Evolutionary conservation across 257 asterid species (phyloP).

Genomic region (Lycium ferocissimum): DNA sequence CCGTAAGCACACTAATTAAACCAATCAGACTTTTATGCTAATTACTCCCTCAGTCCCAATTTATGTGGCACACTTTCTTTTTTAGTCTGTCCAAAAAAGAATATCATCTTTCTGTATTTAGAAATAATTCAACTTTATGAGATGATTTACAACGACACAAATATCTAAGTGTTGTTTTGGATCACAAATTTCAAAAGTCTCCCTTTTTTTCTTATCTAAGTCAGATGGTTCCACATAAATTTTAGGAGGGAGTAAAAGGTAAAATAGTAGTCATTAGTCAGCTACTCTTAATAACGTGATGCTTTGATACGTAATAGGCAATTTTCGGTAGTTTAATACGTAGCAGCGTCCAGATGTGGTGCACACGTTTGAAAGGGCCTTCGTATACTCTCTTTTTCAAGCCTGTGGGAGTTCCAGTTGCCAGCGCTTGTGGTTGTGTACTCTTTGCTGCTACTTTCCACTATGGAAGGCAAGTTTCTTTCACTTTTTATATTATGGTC

Average conservation of each 20-base stretch:
- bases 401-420: slow-evolving; percentile 76
- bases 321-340: slow-evolving; percentile 64
- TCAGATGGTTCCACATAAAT: too few species aligned
- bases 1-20: slow-evolving; percentile 48
- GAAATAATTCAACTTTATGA: too few species aligned
- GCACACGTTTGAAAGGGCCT: slow-evolving; percentile 62
- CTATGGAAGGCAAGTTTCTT: slow-evolving; percentile 58
- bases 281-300: not conserved
- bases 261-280: not conserved
- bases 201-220: too few species aligned
- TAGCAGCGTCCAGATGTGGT: slow-evolving; percentile 67
- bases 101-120: too few species aligned
- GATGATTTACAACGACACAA: too few species aligned
- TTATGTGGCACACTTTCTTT: too few species aligned
- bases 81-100: too few species aligned
- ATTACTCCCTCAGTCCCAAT: too few species aligned
- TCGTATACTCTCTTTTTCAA: slow-evolving; percentile 61
- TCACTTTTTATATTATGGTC: not conserved
- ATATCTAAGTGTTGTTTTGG: too few species aligned
- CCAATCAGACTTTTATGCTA: not conserved
- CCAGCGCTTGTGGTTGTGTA: slow-evolving; percentile 69
- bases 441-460: slow-evolving; percentile 72
- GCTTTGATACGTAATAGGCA: slow-evolving; percentile 43
- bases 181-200: too few species aligned
- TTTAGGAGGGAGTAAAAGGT: not conserved